phyloP scores from a whole-genome alignment of 306 rosid species.

The Vigna unguiculata region DNA sequence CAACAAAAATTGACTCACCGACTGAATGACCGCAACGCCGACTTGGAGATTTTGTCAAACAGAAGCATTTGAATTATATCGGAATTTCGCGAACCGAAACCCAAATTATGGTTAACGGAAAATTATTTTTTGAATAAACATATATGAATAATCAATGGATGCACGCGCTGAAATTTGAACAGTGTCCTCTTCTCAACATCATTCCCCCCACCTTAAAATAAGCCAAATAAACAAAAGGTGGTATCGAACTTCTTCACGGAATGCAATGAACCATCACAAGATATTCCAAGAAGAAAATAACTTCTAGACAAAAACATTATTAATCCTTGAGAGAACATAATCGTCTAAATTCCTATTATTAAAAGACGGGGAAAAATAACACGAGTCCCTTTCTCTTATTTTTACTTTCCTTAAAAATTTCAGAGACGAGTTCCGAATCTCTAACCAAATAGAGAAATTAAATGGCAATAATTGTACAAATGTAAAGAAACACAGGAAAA shows the following conservation, averaged over 20 bases:
- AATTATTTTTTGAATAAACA: not conserved
- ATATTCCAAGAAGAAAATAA: not conserved
- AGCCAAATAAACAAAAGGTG: conserved; percentile 19
- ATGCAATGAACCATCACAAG: not conserved
- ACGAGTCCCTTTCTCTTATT: not conserved
- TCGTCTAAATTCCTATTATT: not conserved
- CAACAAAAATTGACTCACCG: conserved; percentile 36
- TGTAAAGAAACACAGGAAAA: not conserved
- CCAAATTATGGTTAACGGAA: conserved; percentile 33
- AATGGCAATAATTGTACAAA: not conserved
- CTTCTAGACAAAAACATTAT: not conserved
- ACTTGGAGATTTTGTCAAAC: not conserved
- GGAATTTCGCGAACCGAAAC: conserved; percentile 1
- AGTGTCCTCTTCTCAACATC: conserved; percentile 25
- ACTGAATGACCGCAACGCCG: conserved; percentile 9
- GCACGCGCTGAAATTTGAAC: conserved; percentile 45
- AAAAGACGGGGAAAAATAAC: not conserved
- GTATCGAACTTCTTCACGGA: not conserved
- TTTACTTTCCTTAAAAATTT: not conserved
- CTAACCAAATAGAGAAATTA: not conserved
- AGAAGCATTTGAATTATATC: not conserved
- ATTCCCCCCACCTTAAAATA: not conserved
- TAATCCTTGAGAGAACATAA: not conserved
- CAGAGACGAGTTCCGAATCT: not conserved
- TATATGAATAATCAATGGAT: conserved; percentile 22